phyloP scores from a whole-genome alignment of 371 early-diverging fungal genomes.

The Zychaea mexicana region DNA sequence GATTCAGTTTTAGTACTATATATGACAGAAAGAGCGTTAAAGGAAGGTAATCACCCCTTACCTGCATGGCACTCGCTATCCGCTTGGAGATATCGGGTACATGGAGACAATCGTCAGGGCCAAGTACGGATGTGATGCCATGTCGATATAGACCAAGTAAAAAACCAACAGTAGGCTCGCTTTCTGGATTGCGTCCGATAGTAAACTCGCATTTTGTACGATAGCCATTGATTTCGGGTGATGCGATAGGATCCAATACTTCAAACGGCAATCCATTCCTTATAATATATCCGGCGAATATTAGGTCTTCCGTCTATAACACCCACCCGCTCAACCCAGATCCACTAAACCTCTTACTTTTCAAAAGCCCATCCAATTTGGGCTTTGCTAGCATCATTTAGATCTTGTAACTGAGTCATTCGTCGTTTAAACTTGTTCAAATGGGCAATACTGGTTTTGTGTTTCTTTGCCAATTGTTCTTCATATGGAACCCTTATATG shows the following conservation, averaged over 20 bases:
- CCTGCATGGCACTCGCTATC: slow-evolving; percentile 55
- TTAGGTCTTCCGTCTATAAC: too few relatives aligned
- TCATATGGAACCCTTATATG: slow-evolving; percentile 34
- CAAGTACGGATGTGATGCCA: slow-evolving; percentile 59
- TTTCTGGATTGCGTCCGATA: slow-evolving; percentile 65
- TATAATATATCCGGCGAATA: neutral
- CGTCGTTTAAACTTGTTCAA: slow-evolving; percentile 29
- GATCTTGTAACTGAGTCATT: slow-evolving; percentile 22
- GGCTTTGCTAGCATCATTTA: slow-evolving; percentile 20
- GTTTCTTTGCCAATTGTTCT: slow-evolving; percentile 44
- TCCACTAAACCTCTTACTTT: neutral
- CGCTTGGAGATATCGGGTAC: slow-evolving; percentile 55
- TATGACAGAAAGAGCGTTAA: too few relatives aligned
- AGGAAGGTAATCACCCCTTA: too few relatives aligned
- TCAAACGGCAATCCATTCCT: slow-evolving; percentile 25
- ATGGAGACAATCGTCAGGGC: slow-evolving; percentile 52
- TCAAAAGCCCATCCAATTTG: slow-evolving; percentile 38
- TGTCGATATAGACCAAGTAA: slow-evolving; percentile 67
- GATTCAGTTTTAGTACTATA: too few relatives aligned
- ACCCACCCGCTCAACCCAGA: too few relatives aligned
- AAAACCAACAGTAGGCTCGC: slow-evolving; percentile 72
- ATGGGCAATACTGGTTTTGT: slow-evolving; percentile 24
- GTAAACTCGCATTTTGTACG: slow-evolving; percentile 86
- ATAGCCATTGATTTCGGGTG: slow-evolving; percentile 70
- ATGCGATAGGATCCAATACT: slow-evolving; percentile 54